Percentiles rank a stretch among this genome's conserved stretches.
Conservation (phyloP, 2,329 filamentous ascomycete species). For the Zelopaecilomyces penicillatus region DNA sequence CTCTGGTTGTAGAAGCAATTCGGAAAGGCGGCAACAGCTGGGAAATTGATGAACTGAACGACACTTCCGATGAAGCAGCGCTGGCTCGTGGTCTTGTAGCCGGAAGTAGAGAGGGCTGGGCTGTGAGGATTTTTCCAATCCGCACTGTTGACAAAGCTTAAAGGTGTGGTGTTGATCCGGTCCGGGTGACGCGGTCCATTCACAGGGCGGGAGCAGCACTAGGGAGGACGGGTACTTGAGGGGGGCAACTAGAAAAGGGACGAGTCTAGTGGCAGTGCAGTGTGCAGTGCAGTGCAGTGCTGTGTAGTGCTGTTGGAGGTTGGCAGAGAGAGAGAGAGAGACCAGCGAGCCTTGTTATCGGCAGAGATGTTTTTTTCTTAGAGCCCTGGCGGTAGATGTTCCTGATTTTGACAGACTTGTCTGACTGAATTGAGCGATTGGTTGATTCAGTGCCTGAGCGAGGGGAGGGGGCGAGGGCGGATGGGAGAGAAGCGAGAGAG, state of each 20-base stretch:
- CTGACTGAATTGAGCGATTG: no score
- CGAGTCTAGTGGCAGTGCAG: background rate
- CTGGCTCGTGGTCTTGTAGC: background rate
- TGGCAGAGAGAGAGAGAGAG: no score
- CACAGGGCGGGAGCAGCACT: slow-evolving; percentile 13
- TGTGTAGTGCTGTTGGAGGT: no score
- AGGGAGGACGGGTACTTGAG: background rate
- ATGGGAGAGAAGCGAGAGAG: no score
- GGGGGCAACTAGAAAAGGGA: slow-evolving; percentile 8
- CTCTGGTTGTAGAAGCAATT: slow-evolving; percentile 3
- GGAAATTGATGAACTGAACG: background rate
- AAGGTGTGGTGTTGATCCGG: slow-evolving; percentile 34
- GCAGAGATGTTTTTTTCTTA: no score
- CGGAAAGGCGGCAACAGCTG: slow-evolving; percentile 2
- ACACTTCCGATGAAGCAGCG: background rate
- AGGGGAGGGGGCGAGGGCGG: no score
- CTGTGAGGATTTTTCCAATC: slow-evolving; percentile 34
- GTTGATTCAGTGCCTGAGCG: no score
- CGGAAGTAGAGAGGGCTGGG: slow-evolving; percentile 20
- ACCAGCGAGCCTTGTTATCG: no score
- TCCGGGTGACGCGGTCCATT: slow-evolving; percentile 23
- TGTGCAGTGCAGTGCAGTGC: background rate
- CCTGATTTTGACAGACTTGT: no score
- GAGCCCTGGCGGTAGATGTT: no score
- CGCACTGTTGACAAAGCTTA: slow-evolving; percentile 30